Conservation (phyloP, 768 basidiomycete genomes). For the Boletus reticuloceps region DNA sequence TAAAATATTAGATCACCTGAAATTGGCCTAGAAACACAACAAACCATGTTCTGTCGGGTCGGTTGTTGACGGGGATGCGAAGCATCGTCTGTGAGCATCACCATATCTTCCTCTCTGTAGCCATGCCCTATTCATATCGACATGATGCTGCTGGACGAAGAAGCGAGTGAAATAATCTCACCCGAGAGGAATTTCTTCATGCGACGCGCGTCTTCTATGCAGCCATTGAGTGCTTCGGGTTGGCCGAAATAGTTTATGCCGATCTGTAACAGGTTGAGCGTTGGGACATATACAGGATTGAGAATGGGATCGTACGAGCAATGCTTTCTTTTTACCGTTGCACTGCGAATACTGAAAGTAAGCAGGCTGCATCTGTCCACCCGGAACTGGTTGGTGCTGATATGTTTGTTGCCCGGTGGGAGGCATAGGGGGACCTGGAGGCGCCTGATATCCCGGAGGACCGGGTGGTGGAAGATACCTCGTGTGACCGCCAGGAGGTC, state of each 20-base stretch:
- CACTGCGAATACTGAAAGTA: conserved; percentile 91
- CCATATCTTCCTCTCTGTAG: conserved; percentile 79
- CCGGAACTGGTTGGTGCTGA: conserved; percentile 53
- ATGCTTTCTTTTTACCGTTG: conserved; percentile 81
- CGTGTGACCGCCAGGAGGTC: conserved; percentile 10
- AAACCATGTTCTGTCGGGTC: conserved; percentile 77
- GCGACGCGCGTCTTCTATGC: conserved; percentile 89
- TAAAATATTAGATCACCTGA: background rate
- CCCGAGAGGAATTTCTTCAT: conserved; percentile 73
- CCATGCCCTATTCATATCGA: conserved; percentile 32
- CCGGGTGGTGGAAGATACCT: background rate
- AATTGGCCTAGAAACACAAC: conserved; percentile 19
- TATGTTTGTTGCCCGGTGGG: conserved; percentile 60
- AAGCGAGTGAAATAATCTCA: conserved; percentile 33
- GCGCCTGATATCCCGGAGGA: conserved; percentile 11
- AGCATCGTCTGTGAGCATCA: conserved; percentile 79
- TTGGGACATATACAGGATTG: background rate
- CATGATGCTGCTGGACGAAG: background rate
- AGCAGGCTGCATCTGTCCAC: conserved; percentile 49
- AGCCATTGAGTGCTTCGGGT: conserved; percentile 68
- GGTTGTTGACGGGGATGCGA: conserved; percentile 60
- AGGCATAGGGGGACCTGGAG: conserved; percentile 43
- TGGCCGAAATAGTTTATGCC: conserved; percentile 87
- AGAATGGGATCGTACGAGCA: conserved; percentile 57
- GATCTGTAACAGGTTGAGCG: conserved; percentile 46